Base-by-base conservation (phyloP, 2,329 filamentous ascomycete genomes). In the Lasiodiplodia theobromae region DNA sequence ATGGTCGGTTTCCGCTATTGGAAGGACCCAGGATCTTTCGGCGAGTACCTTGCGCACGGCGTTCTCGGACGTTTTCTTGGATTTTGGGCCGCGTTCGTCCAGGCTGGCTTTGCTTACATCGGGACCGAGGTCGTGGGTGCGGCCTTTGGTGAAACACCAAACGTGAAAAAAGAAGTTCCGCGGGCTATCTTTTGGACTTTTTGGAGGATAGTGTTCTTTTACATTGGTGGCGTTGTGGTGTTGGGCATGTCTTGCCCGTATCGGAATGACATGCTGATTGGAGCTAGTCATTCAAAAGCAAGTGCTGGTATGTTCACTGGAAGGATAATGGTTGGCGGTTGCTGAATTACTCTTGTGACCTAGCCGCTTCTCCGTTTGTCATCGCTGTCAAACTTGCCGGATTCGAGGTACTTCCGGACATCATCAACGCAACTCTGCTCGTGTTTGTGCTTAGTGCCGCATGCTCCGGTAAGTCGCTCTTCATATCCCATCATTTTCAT, bases 391-490 rank as follows among this genome's bases (percentile, higher is more conserved):
- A 78, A 57, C 81, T 83, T 53, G 77, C 83, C 1, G 80, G 81
- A 31, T 79, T 84, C 56, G 71, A 72, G 23, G 81, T 79, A 7
- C 77, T 85, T 23, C 83, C 83, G 5, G 77, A 82, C 63, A 89
- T 94, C 76, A 89, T 95, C 83, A 95, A 95, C 78, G 91, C 88
- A 16, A 88, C 93, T 6, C 87, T 95, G 12, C 83, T 95, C 31
- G 92, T 91, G 0, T 92, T 91, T 2, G 92, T 94, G 5, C 88
- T 93, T 72, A 92, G 91, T 0, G 91, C 92, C 4, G 92, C 91
- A 49, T 57, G 44, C 31, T 67, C 65, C 10, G 62, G 62, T 40
- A 53, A 49, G 28, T 23, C 52, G 2, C 28, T 34, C 18, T 14
- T 44, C 40, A 16, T 44, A 18, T n/a, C 25, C 23, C 23, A 12